Conservation (phyloP, 2,329 filamentous ascomycete genomes). For the Scedosporium minutisporum region DNA sequence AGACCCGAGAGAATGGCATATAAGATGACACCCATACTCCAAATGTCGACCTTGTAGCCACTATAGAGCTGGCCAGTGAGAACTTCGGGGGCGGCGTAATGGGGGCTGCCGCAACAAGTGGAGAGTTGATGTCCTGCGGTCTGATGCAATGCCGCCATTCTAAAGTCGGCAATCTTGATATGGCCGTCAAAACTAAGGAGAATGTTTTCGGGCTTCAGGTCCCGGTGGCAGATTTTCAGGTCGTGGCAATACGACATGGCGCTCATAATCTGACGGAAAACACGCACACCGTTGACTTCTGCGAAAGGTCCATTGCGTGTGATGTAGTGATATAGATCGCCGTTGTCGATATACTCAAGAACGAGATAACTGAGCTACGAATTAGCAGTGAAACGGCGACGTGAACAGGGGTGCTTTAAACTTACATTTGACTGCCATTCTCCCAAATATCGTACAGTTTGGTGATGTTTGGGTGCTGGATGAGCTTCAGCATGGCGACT, state of each 20-base stretch:
- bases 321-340: constrained; percentile 82
- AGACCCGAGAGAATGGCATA: constrained; percentile 78
- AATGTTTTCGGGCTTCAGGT: constrained; percentile 96
- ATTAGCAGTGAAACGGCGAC: neutral
- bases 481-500: constrained; percentile 92
- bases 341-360: constrained; percentile 75
- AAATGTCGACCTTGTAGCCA: constrained; percentile 81
- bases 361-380: constrained; percentile 66
- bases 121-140: constrained; percentile 67
- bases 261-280: constrained; percentile 89
- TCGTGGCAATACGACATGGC: constrained; percentile 88
- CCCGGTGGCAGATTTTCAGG: constrained; percentile 91
- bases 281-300: constrained; percentile 71
- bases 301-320: constrained; percentile 60
- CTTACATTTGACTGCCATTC: constrained; percentile 87
- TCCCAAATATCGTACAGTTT: constrained; percentile 97
- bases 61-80: constrained; percentile 69
- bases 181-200: constrained; percentile 65
- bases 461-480: constrained; percentile 91
- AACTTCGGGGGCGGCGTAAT: constrained; percentile 92
- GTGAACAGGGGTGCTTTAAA: constrained; percentile 9
- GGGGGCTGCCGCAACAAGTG: constrained; percentile 90
- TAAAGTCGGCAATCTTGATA: constrained; percentile 94
- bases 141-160: constrained; percentile 88
- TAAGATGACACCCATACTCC: constrained; percentile 86